Evolutionary conservation across 2,329 filamentous ascomycete species (phyloP).

Genomic region (Plectosphaerella plurivora): DNA sequence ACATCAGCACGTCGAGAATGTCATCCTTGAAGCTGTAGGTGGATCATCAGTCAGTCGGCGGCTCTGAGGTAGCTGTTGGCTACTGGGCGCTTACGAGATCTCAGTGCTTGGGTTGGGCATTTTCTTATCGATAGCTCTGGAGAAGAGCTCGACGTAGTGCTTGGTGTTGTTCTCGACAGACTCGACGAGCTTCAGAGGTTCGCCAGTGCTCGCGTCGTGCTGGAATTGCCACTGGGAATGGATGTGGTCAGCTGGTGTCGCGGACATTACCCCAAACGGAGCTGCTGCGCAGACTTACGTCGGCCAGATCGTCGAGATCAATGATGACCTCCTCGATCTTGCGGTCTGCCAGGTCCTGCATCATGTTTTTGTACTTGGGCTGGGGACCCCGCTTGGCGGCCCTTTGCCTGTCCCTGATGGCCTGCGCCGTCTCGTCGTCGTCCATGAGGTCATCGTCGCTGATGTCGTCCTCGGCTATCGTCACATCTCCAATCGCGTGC

Average conservation of each 20-base stretch:
- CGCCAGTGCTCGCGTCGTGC: slow-evolving; percentile 49
- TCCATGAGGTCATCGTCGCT: slow-evolving; percentile 93
- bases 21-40: slow-evolving; percentile 82
- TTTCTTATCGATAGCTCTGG: slow-evolving; percentile 79
- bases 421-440: slow-evolving; percentile 54
- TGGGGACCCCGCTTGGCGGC: slow-evolving; percentile 53
- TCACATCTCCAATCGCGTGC: slow-evolving; percentile 77
- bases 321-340: slow-evolving; percentile 72
- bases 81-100: slow-evolving; percentile 55
- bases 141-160: slow-evolving; percentile 91
- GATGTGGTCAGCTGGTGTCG: not conserved
- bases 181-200: slow-evolving; percentile 62
- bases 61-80: not conserved
- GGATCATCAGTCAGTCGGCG: not conserved
- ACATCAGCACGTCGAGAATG: slow-evolving; percentile 94
- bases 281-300: slow-evolving; percentile 52
- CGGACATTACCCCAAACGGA: slow-evolving; percentile 44
- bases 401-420: slow-evolving; percentile 34
- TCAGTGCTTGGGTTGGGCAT: slow-evolving; percentile 77
- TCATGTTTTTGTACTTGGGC: slow-evolving; percentile 81
- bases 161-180: slow-evolving; percentile 89
- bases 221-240: slow-evolving; percentile 61
- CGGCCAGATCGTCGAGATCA: slow-evolving; percentile 81
- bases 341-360: slow-evolving; percentile 85
- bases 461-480: slow-evolving; percentile 79